Evolutionary conservation across 805 yeast genomes (phyloP), one percentile per base, ranked within the genome.

Genomic region (Tetrapisispora fleetii): DNA sequence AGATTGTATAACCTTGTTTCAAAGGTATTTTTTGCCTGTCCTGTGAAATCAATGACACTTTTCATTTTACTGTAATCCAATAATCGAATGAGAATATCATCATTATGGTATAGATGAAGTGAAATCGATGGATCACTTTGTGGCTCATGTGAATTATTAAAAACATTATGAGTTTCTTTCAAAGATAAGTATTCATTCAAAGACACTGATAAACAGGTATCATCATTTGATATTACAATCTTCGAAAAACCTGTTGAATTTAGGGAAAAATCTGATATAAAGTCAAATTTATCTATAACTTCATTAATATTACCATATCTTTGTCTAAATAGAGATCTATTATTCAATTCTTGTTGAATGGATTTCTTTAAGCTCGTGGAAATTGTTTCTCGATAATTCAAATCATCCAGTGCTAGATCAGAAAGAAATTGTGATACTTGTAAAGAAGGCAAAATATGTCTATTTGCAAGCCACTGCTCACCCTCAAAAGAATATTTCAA

Each of bases 211-310:
- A 68, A 64, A 18, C 65, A 63, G 4, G 62, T 62, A 27, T 68
- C 62, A 0, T 60, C 57, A 11, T 57, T 50, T 18, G 65, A 58
- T 4, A 77, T 46, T 0, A 80, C 69, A 33, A 79, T 57, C 50
- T 74, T 78, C 0, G 85, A 74, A 1, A 86, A 84, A 41, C 73
- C 80, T 1, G 78, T 67, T 37, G 72, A 70, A 17, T 54, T 58
- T 42, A 81, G 63, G 39, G 75, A 74, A 24, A 75, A 75, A 62
- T 83, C 89, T 1, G 85, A 70, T 7, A 79, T 65, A 48, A 58
- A 65, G 52, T 76, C 80, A 37, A 62, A 63, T 43, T 62, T 63
- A 49, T 67, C 61, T 2, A 41, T 47, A n/a, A 69, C 51, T 19
- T 72, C 71, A 49, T 68, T 68, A 18, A 67, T 43, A 37, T 60